Conservation (phyloP, 805 yeast genomes). For the Candida sanyiensis region DNA sequence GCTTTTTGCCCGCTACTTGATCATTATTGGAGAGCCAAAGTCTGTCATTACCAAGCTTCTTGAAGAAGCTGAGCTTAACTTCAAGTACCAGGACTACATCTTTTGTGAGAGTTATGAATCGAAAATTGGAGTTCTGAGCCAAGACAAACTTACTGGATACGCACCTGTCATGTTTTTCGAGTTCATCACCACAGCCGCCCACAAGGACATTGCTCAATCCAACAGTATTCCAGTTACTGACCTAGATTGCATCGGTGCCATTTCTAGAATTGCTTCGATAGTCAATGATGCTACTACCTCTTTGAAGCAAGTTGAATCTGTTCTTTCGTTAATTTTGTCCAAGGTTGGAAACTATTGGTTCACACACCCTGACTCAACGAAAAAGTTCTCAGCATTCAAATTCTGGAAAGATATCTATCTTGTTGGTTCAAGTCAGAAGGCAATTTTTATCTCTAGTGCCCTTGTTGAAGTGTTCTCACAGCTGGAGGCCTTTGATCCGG, state of each 20-base stretch:
- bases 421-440: slow-evolving; percentile 19
- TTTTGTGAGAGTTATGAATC: slow-evolving; percentile 16
- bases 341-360: slow-evolving; percentile 39
- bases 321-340: slow-evolving; percentile 35
- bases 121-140: slow-evolving; percentile 8
- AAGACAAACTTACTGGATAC: slow-evolving; percentile 14
- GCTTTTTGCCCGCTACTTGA: slow-evolving; percentile 40
- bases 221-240: slow-evolving; percentile 38
- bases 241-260: slow-evolving; percentile 42
- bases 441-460: slow-evolving; percentile 27
- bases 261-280: slow-evolving; percentile 34
- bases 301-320: slow-evolving; percentile 22
- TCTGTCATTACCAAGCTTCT: slow-evolving; percentile 11
- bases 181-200: slow-evolving; percentile 28
- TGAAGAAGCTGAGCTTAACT: slow-evolving; percentile 14
- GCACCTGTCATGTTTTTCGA: slow-evolving; percentile 29
- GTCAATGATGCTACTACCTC: slow-evolving; percentile 23
- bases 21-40: slow-evolving; percentile 54
- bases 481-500: slow-evolving; percentile 17
- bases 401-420: slow-evolving; percentile 29
- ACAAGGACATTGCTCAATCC: slow-evolving; percentile 23
- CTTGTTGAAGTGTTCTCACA: slow-evolving; percentile 35
- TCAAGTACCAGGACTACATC: slow-evolving; percentile 21
- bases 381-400: slow-evolving; percentile 17
- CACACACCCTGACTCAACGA: slow-evolving; percentile 15